These are phyloP conservation scores for Colletotrichum sp. DNA, from an alignment of 2,329 filamentous ascomycete species.

Conservation along the genomic window DNA sequence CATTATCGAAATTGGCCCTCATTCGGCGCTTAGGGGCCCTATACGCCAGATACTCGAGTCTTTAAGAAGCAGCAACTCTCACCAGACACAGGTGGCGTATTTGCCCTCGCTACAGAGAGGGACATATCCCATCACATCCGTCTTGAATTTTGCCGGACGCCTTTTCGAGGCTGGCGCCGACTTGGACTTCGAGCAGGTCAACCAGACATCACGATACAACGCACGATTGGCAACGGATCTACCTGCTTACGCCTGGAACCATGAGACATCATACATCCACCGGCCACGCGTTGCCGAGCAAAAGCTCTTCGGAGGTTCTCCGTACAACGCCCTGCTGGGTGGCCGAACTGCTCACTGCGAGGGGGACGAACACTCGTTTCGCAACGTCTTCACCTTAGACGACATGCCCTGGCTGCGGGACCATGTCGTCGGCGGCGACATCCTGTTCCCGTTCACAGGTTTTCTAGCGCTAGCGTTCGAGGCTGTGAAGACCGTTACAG, in stretches of 20 bases:
- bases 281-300: constrained; percentile 47
- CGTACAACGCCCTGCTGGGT: constrained; percentile 51
- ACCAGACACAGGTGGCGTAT: constrained; percentile 29
- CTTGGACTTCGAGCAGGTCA: neutral
- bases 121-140: constrained; percentile 46
- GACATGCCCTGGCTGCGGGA: constrained; percentile 62
- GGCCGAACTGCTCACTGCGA: constrained; percentile 46
- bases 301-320: constrained; percentile 42
- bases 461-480: constrained; percentile 56
- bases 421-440: constrained; percentile 61
- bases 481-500: constrained; percentile 30
- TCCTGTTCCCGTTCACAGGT: constrained; percentile 59
- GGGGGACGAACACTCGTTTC: constrained; percentile 51
- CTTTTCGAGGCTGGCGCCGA: neutral
- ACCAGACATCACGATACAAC: neutral
- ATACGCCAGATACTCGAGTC: constrained; percentile 53
- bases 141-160: constrained; percentile 44
- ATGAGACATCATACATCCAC: constrained; percentile 49
- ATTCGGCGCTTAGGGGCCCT: constrained; percentile 52
- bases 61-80: constrained; percentile 32
- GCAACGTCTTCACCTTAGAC: constrained; percentile 49
- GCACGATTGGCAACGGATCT: constrained; percentile 38
- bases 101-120: constrained; percentile 39
- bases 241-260: constrained; percentile 52
- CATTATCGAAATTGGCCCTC: constrained; percentile 53